Conservation (phyloP, 805 yeast genomes). For the Ascoidea tarda region DNA sequence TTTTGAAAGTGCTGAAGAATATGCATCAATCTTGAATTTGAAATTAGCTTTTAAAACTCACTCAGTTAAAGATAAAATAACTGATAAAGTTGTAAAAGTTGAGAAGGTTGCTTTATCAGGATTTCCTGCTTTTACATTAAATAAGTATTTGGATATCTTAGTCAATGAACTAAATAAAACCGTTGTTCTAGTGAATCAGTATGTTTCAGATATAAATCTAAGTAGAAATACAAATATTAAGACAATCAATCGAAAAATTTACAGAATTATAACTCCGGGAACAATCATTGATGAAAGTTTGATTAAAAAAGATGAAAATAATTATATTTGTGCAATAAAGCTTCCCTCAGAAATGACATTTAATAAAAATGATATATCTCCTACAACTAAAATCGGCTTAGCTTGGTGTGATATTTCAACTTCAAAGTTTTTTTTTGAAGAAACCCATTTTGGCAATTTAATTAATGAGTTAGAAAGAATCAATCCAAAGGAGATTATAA, state of each 20-base stretch:
- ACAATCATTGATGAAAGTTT: slow-evolving; percentile 81
- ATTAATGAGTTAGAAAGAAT: slow-evolving; percentile 65
- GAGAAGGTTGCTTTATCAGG: slow-evolving; percentile 71
- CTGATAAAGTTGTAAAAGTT: slow-evolving; percentile 19
- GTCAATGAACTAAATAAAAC: slow-evolving; percentile 57
- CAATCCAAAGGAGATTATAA: slow-evolving; percentile 65
- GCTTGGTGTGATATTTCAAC: slow-evolving; percentile 86
- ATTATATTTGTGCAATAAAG: slow-evolving; percentile 52
- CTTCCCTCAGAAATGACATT: slow-evolving; percentile 35
- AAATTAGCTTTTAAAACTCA: slow-evolving; percentile 41
- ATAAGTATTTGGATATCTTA: slow-evolving; percentile 56
- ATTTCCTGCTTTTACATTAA: slow-evolving; percentile 62
- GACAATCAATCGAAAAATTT: slow-evolving; percentile 49
- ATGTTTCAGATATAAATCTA: slow-evolving; percentile 16
- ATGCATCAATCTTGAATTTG: slow-evolving; percentile 58
- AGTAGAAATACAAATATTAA: slow-evolving; percentile 17
- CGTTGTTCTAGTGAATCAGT: slow-evolving; percentile 79
- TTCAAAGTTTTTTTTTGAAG: slow-evolving; percentile 64
- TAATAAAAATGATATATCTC: slow-evolving; percentile 23
- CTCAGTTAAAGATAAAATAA: too few relatives aligned
- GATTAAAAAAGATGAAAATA: slow-evolving; percentile 56
- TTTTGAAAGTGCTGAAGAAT: slow-evolving; percentile 72
- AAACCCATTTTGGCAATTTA: slow-evolving; percentile 42
- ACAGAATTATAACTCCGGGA: slow-evolving; percentile 83
- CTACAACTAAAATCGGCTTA: slow-evolving; percentile 42